Percentiles rank a stretch among this genome's conserved stretches.
These are phyloP conservation scores for Ogataea ramenticola DNA, from an alignment of 805 yeast genomes.

Conservation along the genomic window DNA sequence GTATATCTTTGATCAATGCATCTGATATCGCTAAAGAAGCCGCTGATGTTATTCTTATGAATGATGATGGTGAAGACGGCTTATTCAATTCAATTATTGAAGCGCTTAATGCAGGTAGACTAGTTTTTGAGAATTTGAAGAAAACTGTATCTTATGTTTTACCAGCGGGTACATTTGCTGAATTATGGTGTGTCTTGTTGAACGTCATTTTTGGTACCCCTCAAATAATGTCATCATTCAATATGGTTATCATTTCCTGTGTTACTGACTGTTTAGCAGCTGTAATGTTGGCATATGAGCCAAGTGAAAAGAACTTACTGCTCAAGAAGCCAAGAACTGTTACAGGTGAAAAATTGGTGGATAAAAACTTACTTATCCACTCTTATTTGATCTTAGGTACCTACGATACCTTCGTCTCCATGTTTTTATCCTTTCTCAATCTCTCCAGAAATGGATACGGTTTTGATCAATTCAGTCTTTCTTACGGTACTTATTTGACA, in stretches of 20 bases:
- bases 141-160: conserved; percentile 39
- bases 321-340: background rate
- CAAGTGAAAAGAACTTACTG: background rate
- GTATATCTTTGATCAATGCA: conserved; percentile 58
- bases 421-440: conserved; percentile 28
- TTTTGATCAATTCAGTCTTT: conserved; percentile 27
- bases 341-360: background rate
- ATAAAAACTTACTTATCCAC: conserved; percentile 27
- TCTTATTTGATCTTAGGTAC: conserved; percentile 37
- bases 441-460: conserved; percentile 28
- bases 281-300: background rate
- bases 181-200: conserved; percentile 42
- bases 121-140: conserved; percentile 41
- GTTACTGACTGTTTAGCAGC: conserved; percentile 41
- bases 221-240: conserved; percentile 39
- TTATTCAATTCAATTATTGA: conserved; percentile 14
- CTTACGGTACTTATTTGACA: conserved; percentile 27
- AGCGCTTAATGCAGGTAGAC: conserved; percentile 35
- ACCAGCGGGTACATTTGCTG: conserved; percentile 48
- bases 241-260: conserved; percentile 44
- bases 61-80: background rate
- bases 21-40: conserved; percentile 58
- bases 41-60: background rate
- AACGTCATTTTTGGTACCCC: conserved; percentile 44
- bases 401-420: conserved; percentile 24